These are phyloP conservation scores for Gypsophila paniculata DNA, from an alignment of 179 eudicot species.

Conservation along the genomic window DNA sequence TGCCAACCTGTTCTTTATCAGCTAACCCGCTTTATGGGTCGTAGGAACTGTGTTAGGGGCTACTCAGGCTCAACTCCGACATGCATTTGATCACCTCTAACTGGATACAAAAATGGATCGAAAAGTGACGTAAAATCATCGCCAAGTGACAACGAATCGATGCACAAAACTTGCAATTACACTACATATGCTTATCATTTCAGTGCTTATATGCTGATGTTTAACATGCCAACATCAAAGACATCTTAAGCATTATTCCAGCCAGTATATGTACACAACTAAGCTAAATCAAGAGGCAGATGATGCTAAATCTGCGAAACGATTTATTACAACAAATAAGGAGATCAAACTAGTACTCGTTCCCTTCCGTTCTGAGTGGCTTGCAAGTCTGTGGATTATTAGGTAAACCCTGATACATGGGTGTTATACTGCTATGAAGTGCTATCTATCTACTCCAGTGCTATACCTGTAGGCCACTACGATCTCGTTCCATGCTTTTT, in stretches of 20 bases:
- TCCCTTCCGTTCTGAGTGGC: conserved; percentile 18
- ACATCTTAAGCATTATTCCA: conserved; percentile 19
- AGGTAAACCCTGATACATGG: conserved; percentile 25
- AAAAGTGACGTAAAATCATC: too few relatives aligned
- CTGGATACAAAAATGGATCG: too few relatives aligned
- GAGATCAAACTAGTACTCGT: conserved; percentile 19
- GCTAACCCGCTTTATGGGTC: too few relatives aligned
- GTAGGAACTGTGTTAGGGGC: too few relatives aligned
- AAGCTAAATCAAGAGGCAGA: conserved; percentile 25
- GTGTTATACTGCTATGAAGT: conserved; percentile 10
- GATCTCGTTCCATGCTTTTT: conserved; percentile 4
- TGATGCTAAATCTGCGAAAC: conserved; percentile 19
- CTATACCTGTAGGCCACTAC: conserved; percentile 25
- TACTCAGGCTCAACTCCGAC: too few relatives aligned
- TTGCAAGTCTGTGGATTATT: conserved; percentile 19
- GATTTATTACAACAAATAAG: conserved; percentile 31
- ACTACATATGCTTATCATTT: conserved; percentile 16
- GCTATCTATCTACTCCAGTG: conserved; percentile 16
- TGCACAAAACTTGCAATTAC: conserved; percentile 15
- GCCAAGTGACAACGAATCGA: background rate
- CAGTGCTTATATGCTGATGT: conserved; percentile 22
- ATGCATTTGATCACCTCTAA: too few relatives aligned
- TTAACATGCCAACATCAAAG: conserved; percentile 18
- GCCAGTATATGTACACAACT: conserved; percentile 25
- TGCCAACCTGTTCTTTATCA: too few relatives aligned